Evolutionary conservation across 2,329 filamentous ascomycete genomes (phyloP).

Genomic region (Talaromyces sp.): DNA sequence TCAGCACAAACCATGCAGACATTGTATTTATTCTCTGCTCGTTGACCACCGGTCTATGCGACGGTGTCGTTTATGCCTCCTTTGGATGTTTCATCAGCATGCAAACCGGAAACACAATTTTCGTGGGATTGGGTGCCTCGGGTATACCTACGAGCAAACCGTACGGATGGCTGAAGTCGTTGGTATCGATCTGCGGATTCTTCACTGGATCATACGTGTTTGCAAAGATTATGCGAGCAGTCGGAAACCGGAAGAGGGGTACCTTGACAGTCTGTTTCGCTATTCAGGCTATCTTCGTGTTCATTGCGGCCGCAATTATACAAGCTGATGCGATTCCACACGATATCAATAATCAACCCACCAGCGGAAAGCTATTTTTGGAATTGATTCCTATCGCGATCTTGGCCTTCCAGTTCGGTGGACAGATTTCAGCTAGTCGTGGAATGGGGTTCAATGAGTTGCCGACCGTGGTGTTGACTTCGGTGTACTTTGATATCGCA

Average conservation of each 20-base stretch:
- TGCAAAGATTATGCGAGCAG: constrained; percentile 34
- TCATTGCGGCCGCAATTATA: constrained; percentile 41
- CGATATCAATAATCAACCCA: constrained; percentile 20
- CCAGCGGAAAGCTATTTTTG: constrained; percentile 32
- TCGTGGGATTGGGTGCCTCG: constrained; percentile 45
- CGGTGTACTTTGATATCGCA: constrained; percentile 45
- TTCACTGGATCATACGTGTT: constrained; percentile 43
- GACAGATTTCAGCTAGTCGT: constrained; percentile 43
- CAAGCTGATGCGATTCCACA: constrained; percentile 39
- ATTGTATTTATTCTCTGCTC: constrained; percentile 37
- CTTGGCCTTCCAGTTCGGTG: constrained; percentile 45
- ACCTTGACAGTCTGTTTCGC: constrained; percentile 43
- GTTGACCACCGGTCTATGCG: constrained; percentile 44
- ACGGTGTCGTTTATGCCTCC: constrained; percentile 45
- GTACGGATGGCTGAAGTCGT: constrained; percentile 45
- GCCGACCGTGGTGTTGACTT: constrained; percentile 46
- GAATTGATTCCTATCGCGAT: constrained; percentile 43
- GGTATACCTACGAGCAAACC: constrained; percentile 37
- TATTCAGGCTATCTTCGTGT: constrained; percentile 37
- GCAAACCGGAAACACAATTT: constrained; percentile 49
- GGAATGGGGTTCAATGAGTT: constrained; percentile 43
- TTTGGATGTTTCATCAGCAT: constrained; percentile 49
- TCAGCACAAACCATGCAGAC: constrained; percentile 34
- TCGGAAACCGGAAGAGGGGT: constrained; percentile 33
- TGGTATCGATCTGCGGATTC: constrained; percentile 42